phyloP scores from a whole-genome alignment of 768 basidiomycete species.

The Amanita inopinata region DNA sequence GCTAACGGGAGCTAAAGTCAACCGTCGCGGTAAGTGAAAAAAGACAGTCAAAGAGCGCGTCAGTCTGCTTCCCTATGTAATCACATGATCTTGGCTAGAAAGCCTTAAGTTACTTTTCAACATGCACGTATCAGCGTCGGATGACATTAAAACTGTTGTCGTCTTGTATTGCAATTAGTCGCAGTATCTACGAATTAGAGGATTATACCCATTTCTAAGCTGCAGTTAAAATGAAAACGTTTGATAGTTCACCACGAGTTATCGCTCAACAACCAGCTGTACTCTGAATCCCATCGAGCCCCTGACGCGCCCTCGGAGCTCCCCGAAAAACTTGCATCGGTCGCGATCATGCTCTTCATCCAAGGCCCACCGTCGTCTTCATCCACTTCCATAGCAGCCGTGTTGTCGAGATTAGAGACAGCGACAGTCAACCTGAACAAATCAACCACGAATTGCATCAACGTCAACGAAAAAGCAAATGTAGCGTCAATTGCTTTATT shows the following conservation, averaged over 20 bases:
- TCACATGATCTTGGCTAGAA: too few relatives aligned
- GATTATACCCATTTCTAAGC: background rate
- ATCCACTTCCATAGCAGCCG: background rate
- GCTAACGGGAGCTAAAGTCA: too few relatives aligned
- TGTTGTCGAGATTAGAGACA: background rate
- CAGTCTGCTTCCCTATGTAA: too few relatives aligned
- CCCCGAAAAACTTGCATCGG: background rate
- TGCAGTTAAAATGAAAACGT: background rate
- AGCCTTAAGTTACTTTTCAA: too few relatives aligned
- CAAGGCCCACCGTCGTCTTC: background rate
- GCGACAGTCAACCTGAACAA: background rate
- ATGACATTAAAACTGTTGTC: too few relatives aligned
- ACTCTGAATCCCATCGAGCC: background rate
- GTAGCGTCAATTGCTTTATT: too few relatives aligned
- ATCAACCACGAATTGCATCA: too few relatives aligned
- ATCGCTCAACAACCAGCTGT: conserved; percentile 21
- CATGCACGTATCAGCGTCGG: too few relatives aligned
- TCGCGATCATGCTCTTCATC: conserved; percentile 5
- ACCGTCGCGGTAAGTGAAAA: too few relatives aligned
- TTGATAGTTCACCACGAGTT: conserved; percentile 12
- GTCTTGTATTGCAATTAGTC: too few relatives aligned
- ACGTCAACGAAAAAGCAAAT: too few relatives aligned
- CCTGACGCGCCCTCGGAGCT: background rate
- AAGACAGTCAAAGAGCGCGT: too few relatives aligned
- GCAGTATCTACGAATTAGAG: background rate